phyloP scores from a whole-genome alignment of 192 early-diverging fungal species.

The Mortierella antarctica region DNA sequence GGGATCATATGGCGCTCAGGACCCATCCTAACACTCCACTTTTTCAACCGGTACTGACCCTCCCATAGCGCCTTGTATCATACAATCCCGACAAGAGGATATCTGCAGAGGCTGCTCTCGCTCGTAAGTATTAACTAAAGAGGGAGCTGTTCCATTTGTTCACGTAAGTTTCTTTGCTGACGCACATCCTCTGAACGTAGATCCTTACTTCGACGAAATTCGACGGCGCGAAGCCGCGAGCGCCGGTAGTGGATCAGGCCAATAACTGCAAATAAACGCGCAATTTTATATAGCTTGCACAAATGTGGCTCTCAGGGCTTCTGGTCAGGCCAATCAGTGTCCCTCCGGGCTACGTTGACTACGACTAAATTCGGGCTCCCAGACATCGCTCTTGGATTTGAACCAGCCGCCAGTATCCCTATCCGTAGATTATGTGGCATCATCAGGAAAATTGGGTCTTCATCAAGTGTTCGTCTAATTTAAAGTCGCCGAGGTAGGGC shows the following conservation, averaged over 20 bases:
- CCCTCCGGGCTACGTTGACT: not conserved
- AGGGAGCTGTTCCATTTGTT: not conserved
- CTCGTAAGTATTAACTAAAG: conserved; percentile 37
- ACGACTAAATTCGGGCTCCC: not conserved
- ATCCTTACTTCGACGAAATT: conserved; percentile 48
- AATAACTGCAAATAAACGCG: not conserved
- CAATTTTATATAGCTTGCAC: too few relatives aligned
- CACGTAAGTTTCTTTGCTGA: not conserved
- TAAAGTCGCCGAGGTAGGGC: not conserved
- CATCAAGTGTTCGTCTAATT: not conserved
- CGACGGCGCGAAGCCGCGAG: conserved; percentile 28
- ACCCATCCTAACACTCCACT: too few relatives aligned
- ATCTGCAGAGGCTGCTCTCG: conserved; percentile 49
- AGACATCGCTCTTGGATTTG: conserved; percentile 18
- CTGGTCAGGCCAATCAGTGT: too few relatives aligned
- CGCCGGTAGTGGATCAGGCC: conserved; percentile 11
- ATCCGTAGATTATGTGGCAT: not conserved
- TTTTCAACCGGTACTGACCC: not conserved
- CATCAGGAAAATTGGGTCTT: not conserved
- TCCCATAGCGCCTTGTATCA: conserved; percentile 44
- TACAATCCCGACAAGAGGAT: conserved; percentile 53
- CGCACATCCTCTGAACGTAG: conserved; percentile 2
- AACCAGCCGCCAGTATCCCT: conserved; percentile 24
- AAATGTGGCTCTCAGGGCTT: too few relatives aligned
- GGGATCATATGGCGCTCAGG: too few relatives aligned